Conservation (phyloP, 768 basidiomycete species). For the Tulasnella sp. region DNA sequence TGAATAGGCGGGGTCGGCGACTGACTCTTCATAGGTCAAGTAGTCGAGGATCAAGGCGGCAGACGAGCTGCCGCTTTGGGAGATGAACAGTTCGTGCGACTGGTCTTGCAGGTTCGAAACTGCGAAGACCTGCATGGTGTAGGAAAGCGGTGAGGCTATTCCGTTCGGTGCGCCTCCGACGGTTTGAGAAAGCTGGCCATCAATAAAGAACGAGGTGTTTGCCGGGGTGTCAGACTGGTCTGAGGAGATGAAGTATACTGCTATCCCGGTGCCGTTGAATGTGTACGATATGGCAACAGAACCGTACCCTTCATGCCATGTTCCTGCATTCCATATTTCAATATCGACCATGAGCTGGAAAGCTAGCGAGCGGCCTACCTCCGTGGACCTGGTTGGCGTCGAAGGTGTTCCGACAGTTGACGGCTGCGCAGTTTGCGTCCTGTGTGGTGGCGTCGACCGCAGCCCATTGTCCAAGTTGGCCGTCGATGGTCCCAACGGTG, state of each 20-base stretch:
- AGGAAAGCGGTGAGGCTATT: not conserved
- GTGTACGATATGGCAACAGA: not conserved
- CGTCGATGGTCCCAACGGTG: not conserved
- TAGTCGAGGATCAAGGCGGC: not conserved
- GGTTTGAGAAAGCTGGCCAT: not conserved
- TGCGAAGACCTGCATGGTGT: not conserved
- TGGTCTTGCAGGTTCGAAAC: not conserved
- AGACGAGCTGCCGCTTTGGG: not conserved
- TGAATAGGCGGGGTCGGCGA: not conserved
- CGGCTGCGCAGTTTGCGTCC: not conserved
- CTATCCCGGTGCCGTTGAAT: not conserved
- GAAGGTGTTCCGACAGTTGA: not conserved
- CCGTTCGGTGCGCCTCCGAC: not conserved
- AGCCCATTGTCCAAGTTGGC: not conserved
- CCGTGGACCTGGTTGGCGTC: not conserved
- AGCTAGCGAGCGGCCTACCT: not conserved
- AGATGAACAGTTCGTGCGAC: not conserved
- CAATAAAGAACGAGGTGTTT: not conserved
- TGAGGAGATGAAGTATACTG: not conserved
- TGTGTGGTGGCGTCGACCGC: not conserved
- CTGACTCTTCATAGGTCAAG: not conserved
- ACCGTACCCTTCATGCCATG: constrained; percentile 2
- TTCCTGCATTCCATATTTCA: not conserved
- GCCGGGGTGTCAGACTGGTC: not conserved
- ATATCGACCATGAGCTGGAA: not conserved